Percentiles rank a stretch among this genome's conserved stretches.
These are phyloP conservation scores for Stephania cephalantha DNA, from an alignment of 164 flowering plant species.

Conservation along the genomic window DNA sequence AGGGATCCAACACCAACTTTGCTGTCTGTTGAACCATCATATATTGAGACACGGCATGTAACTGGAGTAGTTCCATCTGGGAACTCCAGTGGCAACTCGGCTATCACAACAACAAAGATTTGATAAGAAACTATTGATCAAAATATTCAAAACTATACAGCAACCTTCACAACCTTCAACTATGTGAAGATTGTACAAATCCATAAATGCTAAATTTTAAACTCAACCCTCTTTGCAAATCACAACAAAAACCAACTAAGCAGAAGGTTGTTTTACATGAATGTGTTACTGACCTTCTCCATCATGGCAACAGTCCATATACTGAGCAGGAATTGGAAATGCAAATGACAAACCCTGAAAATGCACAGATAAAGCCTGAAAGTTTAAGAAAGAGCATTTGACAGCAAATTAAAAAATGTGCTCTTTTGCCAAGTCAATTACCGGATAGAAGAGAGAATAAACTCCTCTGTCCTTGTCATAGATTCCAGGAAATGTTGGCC, in stretches of 20 bases:
- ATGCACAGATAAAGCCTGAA: background rate
- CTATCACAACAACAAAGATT: conserved; percentile 30
- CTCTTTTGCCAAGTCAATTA: conserved; percentile 25
- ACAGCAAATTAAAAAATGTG: background rate
- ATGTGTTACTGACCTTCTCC: conserved; percentile 55
- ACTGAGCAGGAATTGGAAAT: conserved; percentile 88
- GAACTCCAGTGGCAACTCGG: conserved; percentile 90
- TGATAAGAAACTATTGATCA: background rate
- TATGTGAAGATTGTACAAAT: background rate
- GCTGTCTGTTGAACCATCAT: conserved; percentile 67
- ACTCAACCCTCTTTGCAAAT: background rate
- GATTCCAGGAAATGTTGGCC: conserved; percentile 93
- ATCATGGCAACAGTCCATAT: conserved; percentile 72
- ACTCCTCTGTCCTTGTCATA: conserved; percentile 91
- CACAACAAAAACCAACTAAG: background rate
- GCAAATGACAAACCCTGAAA: conserved; percentile 89
- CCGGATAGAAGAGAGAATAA: conserved; percentile 85
- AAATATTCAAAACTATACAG: background rate
- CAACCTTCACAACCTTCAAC: background rate
- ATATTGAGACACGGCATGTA: conserved; percentile 89
- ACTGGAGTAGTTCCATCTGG: conserved; percentile 99
- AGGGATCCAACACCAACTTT: conserved; percentile 88
- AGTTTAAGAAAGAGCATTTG: background rate
- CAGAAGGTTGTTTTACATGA: background rate
- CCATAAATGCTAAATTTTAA: background rate